phyloP scores from a whole-genome alignment of 164 flowering plant species.

The Magnolia officinalis region DNA sequence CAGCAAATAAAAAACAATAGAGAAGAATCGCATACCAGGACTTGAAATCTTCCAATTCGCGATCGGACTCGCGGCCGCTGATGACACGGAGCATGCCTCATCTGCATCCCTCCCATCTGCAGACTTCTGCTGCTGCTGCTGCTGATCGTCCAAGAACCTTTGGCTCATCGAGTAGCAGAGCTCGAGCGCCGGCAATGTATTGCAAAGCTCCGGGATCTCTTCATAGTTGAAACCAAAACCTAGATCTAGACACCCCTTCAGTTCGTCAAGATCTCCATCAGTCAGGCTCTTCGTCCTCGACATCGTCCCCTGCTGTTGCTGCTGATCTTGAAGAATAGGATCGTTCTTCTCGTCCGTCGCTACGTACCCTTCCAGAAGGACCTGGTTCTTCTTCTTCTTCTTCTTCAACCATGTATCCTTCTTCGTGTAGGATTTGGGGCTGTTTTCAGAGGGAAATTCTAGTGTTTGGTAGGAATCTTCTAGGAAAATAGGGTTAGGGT shows the following conservation, averaged over 20 bases:
- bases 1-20: not conserved
- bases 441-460: not conserved
- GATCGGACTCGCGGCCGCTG: constrained; percentile 35
- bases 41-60: constrained; percentile 89
- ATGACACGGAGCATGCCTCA: constrained; percentile 14
- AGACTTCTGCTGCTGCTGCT: constrained; percentile 43
- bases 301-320: constrained; percentile 15
- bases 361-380: constrained; percentile 68
- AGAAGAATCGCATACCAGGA: constrained; percentile 53
- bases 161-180: constrained; percentile 86
- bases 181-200: constrained; percentile 85
- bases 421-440: not conserved
- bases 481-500: not conserved
- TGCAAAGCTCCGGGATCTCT: constrained; percentile 86
- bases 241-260: constrained; percentile 85
- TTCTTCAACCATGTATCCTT: constrained; percentile 18
- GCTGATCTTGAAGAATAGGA: not conserved
- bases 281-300: constrained; percentile 68
- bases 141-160: constrained; percentile 63
- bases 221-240: constrained; percentile 87
- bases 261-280: constrained; percentile 70
- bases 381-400: constrained; percentile 54
- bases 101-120: constrained; percentile 7
- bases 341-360: constrained; percentile 47
- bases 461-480: not conserved